Conservation (phyloP, 2,329 filamentous ascomycete species). For the Pseudocercospora crystallina region DNA sequence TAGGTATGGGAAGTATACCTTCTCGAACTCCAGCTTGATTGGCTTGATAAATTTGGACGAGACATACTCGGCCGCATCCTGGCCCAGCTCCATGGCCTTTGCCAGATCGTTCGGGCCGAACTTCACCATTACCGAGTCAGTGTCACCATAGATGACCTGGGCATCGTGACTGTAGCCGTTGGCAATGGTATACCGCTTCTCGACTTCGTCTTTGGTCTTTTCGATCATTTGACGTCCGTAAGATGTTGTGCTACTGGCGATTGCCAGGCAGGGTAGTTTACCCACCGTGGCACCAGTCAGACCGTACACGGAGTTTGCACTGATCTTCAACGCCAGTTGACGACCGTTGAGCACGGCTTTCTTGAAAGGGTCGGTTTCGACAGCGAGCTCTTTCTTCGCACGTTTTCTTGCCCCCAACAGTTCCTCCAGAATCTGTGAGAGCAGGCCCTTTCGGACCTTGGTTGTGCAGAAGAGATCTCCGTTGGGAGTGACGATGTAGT, state of each 20-base stretch:
- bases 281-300: constrained; percentile 93
- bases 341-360: constrained; percentile 97
- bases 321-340: constrained; percentile 92
- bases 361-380: constrained; percentile 93
- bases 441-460: constrained; percentile 84
- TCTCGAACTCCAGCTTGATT: constrained; percentile 99
- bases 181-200: constrained; percentile 81
- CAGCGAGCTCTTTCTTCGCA: constrained; percentile 84
- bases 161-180: constrained; percentile 95
- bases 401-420: constrained; percentile 87
- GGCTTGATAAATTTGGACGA: constrained; percentile 92
- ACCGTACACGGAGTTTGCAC: constrained; percentile 97
- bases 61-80: constrained; percentile 85
- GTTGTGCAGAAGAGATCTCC: constrained; percentile 88
- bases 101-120: constrained; percentile 86
- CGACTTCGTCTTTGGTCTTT: constrained; percentile 94
- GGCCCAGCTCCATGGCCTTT: constrained; percentile 91
- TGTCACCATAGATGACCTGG: constrained; percentile 97
- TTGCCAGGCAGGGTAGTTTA: constrained; percentile 90
- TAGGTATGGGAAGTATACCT: constrained; percentile 96
- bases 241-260: constrained; percentile 94
- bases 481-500: constrained; percentile 95
- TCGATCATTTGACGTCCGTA: constrained; percentile 99
- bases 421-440: constrained; percentile 95
- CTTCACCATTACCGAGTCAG: constrained; percentile 99